Evolutionary conservation across 306 rosid genomes (phyloP).

Genomic region (Vigna nakashimae): DNA sequence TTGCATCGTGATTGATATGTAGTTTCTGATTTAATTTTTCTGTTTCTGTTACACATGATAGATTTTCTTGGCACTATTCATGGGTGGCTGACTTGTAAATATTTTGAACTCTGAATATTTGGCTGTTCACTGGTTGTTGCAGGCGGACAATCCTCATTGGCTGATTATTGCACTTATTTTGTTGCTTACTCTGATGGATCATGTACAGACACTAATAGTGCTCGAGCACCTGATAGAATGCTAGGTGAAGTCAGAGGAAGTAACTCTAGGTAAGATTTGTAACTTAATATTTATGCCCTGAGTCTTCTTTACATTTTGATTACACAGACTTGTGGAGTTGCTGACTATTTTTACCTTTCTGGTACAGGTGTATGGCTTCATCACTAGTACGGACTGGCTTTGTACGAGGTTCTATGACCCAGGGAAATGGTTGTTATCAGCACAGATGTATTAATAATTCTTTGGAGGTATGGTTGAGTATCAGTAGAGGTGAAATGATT

Average conservation of each 20-base stretch:
- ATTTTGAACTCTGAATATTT: slow-evolving; percentile 25
- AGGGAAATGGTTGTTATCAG: slow-evolving; percentile 99
- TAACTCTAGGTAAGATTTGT: slow-evolving; percentile 78
- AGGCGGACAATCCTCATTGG: slow-evolving; percentile 99
- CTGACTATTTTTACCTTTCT: slow-evolving; percentile 44
- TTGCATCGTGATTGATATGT: slow-evolving; percentile 25
- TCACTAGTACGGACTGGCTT: slow-evolving; percentile 94
- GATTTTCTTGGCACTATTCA: not conserved
- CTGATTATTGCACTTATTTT: slow-evolving; percentile 98
- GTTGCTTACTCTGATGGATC: slow-evolving; percentile 99
- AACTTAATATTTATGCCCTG: slow-evolving; percentile 27
- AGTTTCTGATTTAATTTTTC: slow-evolving; percentile 32
- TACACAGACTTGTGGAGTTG: slow-evolving; percentile 25
- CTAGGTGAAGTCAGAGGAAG: slow-evolving; percentile 96
- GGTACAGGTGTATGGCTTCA: slow-evolving; percentile 92
- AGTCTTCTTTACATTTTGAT: slow-evolving; percentile 11
- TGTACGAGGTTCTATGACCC: slow-evolving; percentile 91
- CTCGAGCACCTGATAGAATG: slow-evolving; percentile 97
- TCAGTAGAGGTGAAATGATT: slow-evolving; percentile 12
- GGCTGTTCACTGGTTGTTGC: slow-evolving; percentile 43
- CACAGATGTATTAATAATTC: slow-evolving; percentile 84
- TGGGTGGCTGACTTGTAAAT: not conserved
- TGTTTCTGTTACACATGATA: not conserved
- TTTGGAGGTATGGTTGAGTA: slow-evolving; percentile 71
- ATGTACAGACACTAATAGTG: slow-evolving; percentile 90